A percentile compares a stretch with the other conserved stretches of the same genome.
These are phyloP conservation scores for Blastocystis sp. DNA, from an alignment of 352 stramenopile genomes.

Conservation along the genomic window DNA sequence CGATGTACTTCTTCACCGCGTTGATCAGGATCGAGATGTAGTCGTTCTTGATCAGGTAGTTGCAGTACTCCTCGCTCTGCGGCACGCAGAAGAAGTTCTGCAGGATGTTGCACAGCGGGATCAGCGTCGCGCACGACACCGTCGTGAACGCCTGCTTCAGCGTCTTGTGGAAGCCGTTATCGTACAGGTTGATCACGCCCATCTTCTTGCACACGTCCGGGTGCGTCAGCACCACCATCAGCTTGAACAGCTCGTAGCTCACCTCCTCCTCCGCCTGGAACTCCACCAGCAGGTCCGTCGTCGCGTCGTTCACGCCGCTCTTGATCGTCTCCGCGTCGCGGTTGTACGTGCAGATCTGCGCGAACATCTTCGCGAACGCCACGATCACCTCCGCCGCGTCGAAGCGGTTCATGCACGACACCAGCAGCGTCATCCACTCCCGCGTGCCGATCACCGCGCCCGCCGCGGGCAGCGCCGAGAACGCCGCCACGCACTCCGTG, in stretches of 20 bases:
- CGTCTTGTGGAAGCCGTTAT: conserved; percentile 62
- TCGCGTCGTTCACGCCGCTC: conserved; percentile 30
- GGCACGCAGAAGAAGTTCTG: conserved; percentile 65
- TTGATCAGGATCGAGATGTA: conserved; percentile 67
- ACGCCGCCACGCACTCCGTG: conserved; percentile 33
- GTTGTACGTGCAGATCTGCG: conserved; percentile 27
- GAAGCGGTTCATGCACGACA: conserved; percentile 25
- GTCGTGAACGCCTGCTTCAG: conserved; percentile 50
- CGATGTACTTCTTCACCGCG: conserved; percentile 37
- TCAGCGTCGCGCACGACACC: conserved; percentile 40
- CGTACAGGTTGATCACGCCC: conserved; percentile 56
- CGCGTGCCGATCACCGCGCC: conserved; percentile 22
- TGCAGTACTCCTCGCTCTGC: conserved; percentile 36
- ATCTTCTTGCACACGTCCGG: conserved; percentile 11
- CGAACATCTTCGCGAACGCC: conserved; percentile 54
- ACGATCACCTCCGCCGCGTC: conserved; percentile 17
- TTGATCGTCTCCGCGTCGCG: conserved; percentile 18
- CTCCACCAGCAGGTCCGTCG: conserved; percentile 39
- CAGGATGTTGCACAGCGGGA: conserved; percentile 32
- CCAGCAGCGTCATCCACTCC: conserved; percentile 63
- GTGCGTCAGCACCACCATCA: conserved; percentile 47
- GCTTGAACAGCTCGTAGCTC: conserved; percentile 27
- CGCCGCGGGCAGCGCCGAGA: conserved; percentile 23
- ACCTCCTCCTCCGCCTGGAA: conserved; percentile 68
- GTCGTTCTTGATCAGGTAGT: conserved; percentile 73